Evolutionary conservation across 2,329 filamentous ascomycete genomes (phyloP), one percentile per base, ranked within the genome.

Genomic region (Penicillium digitatum): DNA sequence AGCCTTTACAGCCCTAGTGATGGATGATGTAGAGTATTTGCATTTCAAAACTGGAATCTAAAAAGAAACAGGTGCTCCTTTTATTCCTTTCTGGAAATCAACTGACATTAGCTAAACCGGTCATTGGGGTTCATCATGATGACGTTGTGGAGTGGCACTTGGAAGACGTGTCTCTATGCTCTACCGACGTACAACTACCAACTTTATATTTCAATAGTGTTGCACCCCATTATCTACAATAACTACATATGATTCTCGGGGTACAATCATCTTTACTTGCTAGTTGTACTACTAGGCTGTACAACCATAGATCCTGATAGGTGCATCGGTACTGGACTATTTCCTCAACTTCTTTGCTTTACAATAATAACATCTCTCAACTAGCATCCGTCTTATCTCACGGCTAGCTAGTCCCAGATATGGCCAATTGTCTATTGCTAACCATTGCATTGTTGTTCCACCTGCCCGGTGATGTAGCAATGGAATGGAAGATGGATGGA

Each of bases 111-210:
- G 26, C 32, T 52, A 57, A 64, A 59, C 56, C 50, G 60, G 59
- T 26, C 48, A 56, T 31, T 22, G 24, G 48, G 39, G 45, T 64
- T 66, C 56, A 72, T 70, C 56, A 72, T 66, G 26, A 74, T 67
- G 62, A 67, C 64, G 65, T 74, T 60, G 8, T 32, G 29, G 16
- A 44, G 29, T 50, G 38, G 20, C 48, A 29, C 34, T 48, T 44
- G 40, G 26, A 44, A 22, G 18, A 8, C 10, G 2, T n/a, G 20
- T 24, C 29, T 32, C 18, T 29, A 34, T 22, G n/a, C n/a, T 46
- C 11, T 8, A 38, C n/a, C 8, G 10, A 18, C 6, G 6, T 20
- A 38, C 38, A 26, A 32, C 31, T 24, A 16, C 44, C 20, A 24
- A 24, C 3, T 6, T 10, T 29, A 2, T 1, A 20, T 20, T 10